Base-by-base conservation (phyloP, 495 filamentous ascomycete genomes). In the Aspergillus ostianus region DNA sequence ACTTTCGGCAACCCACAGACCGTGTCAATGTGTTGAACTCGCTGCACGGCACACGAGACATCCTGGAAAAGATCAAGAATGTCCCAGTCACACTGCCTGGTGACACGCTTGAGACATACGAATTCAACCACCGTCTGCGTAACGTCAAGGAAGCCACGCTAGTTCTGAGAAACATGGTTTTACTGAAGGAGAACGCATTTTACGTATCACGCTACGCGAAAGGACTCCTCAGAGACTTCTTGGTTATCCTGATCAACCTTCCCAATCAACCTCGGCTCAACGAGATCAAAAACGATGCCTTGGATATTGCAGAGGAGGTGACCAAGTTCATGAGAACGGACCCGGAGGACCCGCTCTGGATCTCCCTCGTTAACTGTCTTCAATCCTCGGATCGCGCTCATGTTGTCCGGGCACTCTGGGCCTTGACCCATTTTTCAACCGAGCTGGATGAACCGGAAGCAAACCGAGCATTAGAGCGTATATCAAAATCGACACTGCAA, bases 221-320 rank as follows among this genome's bases (percentile, higher is more conserved):
- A 6, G 76, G 77, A n/a, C 65, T 81, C 21, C 71, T 94, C 26
- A 85, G 89, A 67, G 91, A 96, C 64, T 83, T 97, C 48, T 76
- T 98, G 44, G 87, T 88, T 63, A 87, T 97, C 59, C 78, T 90
- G 23, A 77, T 97, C 47, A 89, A 89, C 58, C 81, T 96, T 2
- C 94, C 95, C 0, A 77, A 85, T 9, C 80, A 88, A 55, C 81
- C 89, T n/a, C 79, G 83, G 47, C 78, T 91, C 13, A 86, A 91
- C 18, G 95, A 99, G 70, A 77, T 98, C 51, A 93, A 92, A 70
- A 92, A 96, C 64, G 92, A 93, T 60, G 90, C 90, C 7, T 82
- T 98, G 2, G 95, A 99, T 63, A 95, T 93, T 59, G 91, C 92
- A 6, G 94, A 98, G 72, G 90, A 93, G 64, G 80, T 97, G 20